phyloP scores from a whole-genome alignment of 345 rosid genomes.

The Linum tenue region DNA sequence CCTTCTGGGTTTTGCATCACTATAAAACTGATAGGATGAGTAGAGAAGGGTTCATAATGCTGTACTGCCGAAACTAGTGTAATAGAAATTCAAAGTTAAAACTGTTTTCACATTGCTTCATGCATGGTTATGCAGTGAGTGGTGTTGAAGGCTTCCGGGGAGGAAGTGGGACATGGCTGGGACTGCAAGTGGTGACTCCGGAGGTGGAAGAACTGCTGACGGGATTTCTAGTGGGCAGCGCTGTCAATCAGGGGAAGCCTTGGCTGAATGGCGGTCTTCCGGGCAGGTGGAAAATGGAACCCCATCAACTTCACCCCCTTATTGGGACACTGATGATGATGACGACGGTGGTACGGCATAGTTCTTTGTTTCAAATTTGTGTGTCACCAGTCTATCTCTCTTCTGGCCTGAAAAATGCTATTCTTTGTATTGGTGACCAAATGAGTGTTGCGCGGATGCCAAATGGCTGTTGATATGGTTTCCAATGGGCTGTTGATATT shows the following conservation, averaged over 20 bases:
- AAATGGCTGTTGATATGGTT: background rate
- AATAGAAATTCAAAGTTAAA: background rate
- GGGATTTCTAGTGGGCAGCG: conserved; percentile 48
- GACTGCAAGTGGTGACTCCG: conserved; percentile 51
- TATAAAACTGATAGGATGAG: too few relatives aligned
- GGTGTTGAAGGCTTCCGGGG: conserved; percentile 24
- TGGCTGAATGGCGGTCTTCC: conserved; percentile 89
- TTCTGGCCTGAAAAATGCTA: background rate
- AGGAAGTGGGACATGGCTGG: conserved; percentile 59
- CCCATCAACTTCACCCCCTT: conserved; percentile 80
- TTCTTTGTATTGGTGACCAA: background rate
- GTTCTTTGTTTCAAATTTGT: background rate
- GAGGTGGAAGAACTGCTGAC: conserved; percentile 59
- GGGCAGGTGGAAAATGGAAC: conserved; percentile 87
- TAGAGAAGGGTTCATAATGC: too few relatives aligned
- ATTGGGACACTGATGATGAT: conserved; percentile 81
- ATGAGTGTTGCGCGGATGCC: background rate
- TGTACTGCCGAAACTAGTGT: too few relatives aligned
- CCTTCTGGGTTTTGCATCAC: background rate
- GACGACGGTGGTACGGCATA: conserved; percentile 52
- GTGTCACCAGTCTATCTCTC: background rate
- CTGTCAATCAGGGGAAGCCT: conserved; percentile 67
- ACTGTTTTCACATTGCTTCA: background rate
- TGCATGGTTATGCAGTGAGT: conserved; percentile 16
- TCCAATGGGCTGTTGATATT: background rate